Evolutionary conservation across 2,329 filamentous ascomycete genomes (phyloP).

Genomic region (Aspergillus clavatus): DNA sequence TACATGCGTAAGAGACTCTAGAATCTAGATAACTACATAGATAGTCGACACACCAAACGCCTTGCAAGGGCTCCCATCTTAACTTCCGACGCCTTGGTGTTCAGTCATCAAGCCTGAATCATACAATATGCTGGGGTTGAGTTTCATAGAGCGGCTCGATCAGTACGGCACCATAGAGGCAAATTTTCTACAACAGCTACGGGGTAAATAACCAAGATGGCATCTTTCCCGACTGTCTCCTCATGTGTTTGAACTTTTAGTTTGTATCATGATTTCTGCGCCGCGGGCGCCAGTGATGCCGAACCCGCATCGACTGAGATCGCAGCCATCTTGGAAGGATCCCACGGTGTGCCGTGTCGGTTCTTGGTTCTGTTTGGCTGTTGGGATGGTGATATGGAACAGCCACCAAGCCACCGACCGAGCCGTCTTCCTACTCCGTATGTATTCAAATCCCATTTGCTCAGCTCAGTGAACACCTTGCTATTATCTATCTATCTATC

Average conservation of each 20-base stretch:
- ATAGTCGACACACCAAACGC: too few relatives aligned
- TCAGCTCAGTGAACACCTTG: neutral
- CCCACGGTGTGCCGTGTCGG: constrained; percentile 3
- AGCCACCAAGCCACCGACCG: neutral
- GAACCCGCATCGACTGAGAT: constrained; percentile 10
- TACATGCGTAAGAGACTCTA: too few relatives aligned
- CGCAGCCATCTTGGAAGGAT: constrained; percentile 12
- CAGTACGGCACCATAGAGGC: too few relatives aligned
- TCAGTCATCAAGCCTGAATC: too few relatives aligned
- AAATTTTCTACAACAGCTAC: too few relatives aligned
- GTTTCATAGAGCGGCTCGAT: too few relatives aligned
- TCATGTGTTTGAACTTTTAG: neutral
- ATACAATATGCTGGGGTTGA: too few relatives aligned
- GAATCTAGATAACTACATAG: too few relatives aligned
- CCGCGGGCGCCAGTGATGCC: neutral
- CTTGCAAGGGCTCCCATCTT: too few relatives aligned
- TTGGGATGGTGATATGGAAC: constrained; percentile 1
- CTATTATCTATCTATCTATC: too few relatives aligned
- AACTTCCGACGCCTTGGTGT: too few relatives aligned
- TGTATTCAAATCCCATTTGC: neutral
- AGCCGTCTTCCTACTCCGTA: neutral
- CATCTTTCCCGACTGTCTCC: neutral
- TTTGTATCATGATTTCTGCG: neutral
- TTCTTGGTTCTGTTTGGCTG: constrained; percentile 9
- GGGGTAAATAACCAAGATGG: too few relatives aligned